Percentiles rank a stretch among this genome's conserved stretches.
Evolutionary conservation across 1,284 basidiomycete species (phyloP).

Genomic region (Ceraceosorus guamensis): DNA sequence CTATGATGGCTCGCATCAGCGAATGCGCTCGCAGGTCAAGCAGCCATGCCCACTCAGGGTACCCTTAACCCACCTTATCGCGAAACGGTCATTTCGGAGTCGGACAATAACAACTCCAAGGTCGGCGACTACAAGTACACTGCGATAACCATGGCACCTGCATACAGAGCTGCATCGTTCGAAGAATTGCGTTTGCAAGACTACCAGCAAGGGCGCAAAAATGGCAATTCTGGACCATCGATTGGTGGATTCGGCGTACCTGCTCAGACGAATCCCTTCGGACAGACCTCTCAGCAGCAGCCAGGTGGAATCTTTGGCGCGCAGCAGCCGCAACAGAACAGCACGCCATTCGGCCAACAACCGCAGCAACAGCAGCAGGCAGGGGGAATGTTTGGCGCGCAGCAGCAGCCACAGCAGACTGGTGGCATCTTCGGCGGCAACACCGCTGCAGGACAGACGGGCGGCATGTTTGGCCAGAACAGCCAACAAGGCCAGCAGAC

Average conservation of each 20-base stretch:
- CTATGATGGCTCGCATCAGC: background rate
- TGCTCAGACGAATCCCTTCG: conserved; percentile 1
- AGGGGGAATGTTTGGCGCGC: conserved; percentile 46
- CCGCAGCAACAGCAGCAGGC: conserved; percentile 16
- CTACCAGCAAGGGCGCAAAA: conserved; percentile 16
- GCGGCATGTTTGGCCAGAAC: conserved; percentile 3
- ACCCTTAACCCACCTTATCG: conserved; percentile 12
- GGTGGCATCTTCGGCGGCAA: conserved; percentile 31
- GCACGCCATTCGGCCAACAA: conserved; percentile 39
- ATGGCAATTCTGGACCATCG: conserved; percentile 1
- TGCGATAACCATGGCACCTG: conserved; percentile 12
- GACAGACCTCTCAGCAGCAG: conserved; percentile 3
- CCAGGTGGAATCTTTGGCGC: conserved; percentile 28
- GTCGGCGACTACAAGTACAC: conserved; percentile 7
- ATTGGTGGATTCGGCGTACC: conserved; percentile 6
- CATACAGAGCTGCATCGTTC: conserved; percentile 11
- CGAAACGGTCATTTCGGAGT: background rate
- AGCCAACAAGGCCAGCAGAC: conserved; percentile 42
- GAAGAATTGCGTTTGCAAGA: conserved; percentile 18
- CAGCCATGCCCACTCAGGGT: conserved; percentile 10
- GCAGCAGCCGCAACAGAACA: conserved; percentile 26
- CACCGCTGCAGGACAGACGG: background rate
- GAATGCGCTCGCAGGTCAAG: background rate
- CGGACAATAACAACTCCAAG: background rate
- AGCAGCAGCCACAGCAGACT: conserved; percentile 30